Evolutionary conservation across 169 alveolate species (phyloP), one percentile per base, ranked within the genome.

Genomic region (Plasmodium coatneyi): DNA sequence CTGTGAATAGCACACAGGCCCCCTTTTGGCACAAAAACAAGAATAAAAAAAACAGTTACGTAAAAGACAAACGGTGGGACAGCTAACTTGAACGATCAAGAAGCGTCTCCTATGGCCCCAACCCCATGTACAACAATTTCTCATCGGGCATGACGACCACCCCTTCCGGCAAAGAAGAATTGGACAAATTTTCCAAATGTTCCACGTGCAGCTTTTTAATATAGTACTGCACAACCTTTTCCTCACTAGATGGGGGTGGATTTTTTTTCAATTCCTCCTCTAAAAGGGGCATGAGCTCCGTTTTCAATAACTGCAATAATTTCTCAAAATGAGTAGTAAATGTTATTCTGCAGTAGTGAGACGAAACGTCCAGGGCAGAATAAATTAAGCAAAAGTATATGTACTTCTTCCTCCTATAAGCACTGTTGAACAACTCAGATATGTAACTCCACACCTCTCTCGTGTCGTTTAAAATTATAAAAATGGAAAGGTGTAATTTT

Each of bases 371-470:
- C 49, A 84, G 78, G 16, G 92, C 83, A n/a, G 92, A 5, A 36
- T 84, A 84, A 28, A 84, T 84, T 70, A 84, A 56, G 54, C 84
- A 71, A 70, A 84, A 84, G 79, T 84, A 84, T 2, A 84, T 36
- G 32, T 84, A 84, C 4, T 80, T 84, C 30, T 84, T 84, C 22
- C 92, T 71, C 76, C 84, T 71, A 30, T 43, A 84, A 1, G 92
- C 92, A 46, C 92, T 84, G 76, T 84, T 84, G n/a, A 84, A 22
- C 25, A 84, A 10, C 36, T 84, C 92, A 19, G 92, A 70, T 84
- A 84, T 41, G 56, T 84, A 84, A 43, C 72, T 41, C 92, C 92
- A 84, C 79, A 84, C 74, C 54, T 84, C 92, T 84, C 92, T 84
- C 12, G 92, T 84, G 54, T 84, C 92, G 54, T 84, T 84, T 84